Conservation (phyloP, 148 eudicot species). For the Dianthus caryophyllus region DNA sequence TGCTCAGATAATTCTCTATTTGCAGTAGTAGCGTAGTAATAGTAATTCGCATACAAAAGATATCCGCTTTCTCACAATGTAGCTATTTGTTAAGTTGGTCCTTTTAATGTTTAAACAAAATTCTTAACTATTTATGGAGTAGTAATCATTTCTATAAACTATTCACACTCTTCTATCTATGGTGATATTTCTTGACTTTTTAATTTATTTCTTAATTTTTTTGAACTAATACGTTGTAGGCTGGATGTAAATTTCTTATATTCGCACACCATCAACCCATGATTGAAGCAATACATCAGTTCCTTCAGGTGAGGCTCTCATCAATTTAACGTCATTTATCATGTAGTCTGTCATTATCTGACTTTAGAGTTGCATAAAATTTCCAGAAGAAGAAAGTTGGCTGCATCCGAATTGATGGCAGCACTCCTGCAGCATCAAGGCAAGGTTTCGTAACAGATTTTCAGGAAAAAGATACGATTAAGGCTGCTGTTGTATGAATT, state of each 20-base stretch:
- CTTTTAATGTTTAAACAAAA: not conserved
- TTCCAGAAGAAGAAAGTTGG: conserved; percentile 85
- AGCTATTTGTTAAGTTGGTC: not conserved
- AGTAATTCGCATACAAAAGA: no score
- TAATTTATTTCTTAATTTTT: not conserved
- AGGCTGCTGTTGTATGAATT: conserved; percentile 81
- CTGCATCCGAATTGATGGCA: conserved; percentile 91
- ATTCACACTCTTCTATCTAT: not conserved
- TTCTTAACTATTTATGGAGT: not conserved
- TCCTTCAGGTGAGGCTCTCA: conserved; percentile 48
- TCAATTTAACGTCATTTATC: not conserved
- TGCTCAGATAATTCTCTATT: not conserved
- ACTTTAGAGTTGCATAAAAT: conserved; percentile 11
- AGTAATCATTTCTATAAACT: not conserved
- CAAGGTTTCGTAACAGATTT: conserved; percentile 80
- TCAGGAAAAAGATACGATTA: conserved; percentile 80
- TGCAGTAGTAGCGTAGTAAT: no score
- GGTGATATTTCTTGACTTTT: not conserved
- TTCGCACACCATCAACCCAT: conserved; percentile 97
- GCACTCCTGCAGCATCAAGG: conserved; percentile 76
- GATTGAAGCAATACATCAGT: conserved; percentile 75
- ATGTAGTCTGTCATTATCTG: conserved; percentile 12
- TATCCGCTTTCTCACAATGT: no score
- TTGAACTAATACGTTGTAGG: conserved; percentile 44
- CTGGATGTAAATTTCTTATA: conserved; percentile 88